phyloP scores from a whole-genome alignment of 2,329 filamentous ascomycete species.

The Orbilia brochopaga region DNA sequence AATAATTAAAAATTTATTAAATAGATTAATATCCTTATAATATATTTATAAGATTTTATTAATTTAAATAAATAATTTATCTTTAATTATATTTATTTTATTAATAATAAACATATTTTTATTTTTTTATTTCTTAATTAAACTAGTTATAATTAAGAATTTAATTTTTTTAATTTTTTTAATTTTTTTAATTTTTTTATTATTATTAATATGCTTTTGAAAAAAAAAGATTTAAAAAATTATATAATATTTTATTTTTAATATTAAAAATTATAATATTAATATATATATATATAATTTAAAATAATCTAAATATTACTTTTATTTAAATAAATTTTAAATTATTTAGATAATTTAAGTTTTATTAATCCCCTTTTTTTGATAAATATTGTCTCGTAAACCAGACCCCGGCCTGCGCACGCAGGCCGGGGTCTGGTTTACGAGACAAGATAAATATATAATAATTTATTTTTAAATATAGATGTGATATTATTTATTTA shows the following conservation, averaged over 20 bases:
- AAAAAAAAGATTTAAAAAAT: neutral
- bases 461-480: slow-evolving; percentile 3
- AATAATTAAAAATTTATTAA: no score
- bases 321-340: neutral
- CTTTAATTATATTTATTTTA: neutral
- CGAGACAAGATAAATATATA: no score
- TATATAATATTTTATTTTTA: neutral
- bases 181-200: neutral
- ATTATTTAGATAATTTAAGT: no score
- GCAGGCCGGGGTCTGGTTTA: no score
- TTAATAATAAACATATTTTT: neutral
- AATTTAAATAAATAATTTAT: neutral
- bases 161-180: neutral
- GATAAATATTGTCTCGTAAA: no score
- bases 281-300: neutral
- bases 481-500: neutral
- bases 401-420: no score
- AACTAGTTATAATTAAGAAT: neutral
- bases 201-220: no score
- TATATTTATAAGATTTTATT: no score
- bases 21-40: no score
- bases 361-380: no score
- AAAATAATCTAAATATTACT: neutral
- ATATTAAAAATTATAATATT: neutral
- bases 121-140: neutral